These are phyloP conservation scores for Candida namnaoensis DNA, from an alignment of 805 yeast species.

Conservation along the genomic window DNA sequence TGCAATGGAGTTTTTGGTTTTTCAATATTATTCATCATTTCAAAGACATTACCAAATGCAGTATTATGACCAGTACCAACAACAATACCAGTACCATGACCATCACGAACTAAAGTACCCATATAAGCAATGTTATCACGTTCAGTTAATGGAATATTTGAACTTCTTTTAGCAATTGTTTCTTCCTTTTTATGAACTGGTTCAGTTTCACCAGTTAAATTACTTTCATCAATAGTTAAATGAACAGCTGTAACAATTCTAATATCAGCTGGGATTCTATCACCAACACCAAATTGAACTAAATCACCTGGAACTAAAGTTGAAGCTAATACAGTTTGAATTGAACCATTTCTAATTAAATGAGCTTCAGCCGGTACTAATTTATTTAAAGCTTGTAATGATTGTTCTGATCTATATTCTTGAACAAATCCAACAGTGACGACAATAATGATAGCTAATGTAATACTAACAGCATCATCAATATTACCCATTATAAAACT, in stretches of 20 bases:
- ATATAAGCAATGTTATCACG: slow-evolving; percentile 80
- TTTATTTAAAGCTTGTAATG: slow-evolving; percentile 85
- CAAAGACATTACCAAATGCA: slow-evolving; percentile 91
- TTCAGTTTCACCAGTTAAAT: slow-evolving; percentile 89
- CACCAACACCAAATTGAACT: slow-evolving; percentile 86
- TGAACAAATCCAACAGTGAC: slow-evolving; percentile 97
- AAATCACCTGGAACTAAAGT: slow-evolving; percentile 93
- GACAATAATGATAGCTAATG: slow-evolving; percentile 86
- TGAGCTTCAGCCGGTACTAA: slow-evolving; percentile 97
- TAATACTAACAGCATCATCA: slow-evolving; percentile 92
- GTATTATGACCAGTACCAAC: slow-evolving; percentile 85
- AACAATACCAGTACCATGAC: slow-evolving; percentile 90
- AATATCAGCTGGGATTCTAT: slow-evolving; percentile 92
- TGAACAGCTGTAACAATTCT: slow-evolving; percentile 74
- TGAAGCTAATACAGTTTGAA: slow-evolving; percentile 78
- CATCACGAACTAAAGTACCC: slow-evolving; percentile 97
- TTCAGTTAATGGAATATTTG: slow-evolving; percentile 47
- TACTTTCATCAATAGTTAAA: slow-evolving; percentile 84
- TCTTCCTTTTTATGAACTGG: slow-evolving; percentile 68
- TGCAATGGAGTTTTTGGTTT: slow-evolving; percentile 98
- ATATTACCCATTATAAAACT: slow-evolving; percentile 91
- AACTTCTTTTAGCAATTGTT: slow-evolving; percentile 24
- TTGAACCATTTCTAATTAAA: slow-evolving; percentile 71
- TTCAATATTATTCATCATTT: slow-evolving; percentile 90
- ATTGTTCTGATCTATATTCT: slow-evolving; percentile 92